phyloP scores from a whole-genome alignment of 108 stramenopile genomes.

The Craspedostauros australis region DNA sequence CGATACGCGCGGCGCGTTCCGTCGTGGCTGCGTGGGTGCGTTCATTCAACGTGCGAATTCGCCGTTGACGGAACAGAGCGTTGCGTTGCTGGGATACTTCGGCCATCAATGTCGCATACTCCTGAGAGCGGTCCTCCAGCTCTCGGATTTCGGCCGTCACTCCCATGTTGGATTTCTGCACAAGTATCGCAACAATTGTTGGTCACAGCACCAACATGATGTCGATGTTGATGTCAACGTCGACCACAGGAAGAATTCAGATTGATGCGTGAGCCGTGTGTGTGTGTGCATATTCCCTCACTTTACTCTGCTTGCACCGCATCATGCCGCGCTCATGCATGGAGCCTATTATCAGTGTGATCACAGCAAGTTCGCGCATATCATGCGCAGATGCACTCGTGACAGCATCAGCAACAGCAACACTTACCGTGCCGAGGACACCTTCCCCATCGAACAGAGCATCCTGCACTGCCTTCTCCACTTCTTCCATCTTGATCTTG shows the following conservation, averaged over 20 bases:
- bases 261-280: too few relatives aligned
- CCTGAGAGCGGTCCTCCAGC: conserved; percentile 55
- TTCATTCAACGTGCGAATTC: conserved; percentile 63
- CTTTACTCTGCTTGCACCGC: too few relatives aligned
- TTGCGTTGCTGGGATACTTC: conserved; percentile 59
- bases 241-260: too few relatives aligned
- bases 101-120: conserved; percentile 43
- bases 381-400: too few relatives aligned
- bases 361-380: too few relatives aligned
- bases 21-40: conserved; percentile 34
- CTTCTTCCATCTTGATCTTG: conserved; percentile 29
- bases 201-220: neutral
- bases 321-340: too few relatives aligned
- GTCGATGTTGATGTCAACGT: neutral
- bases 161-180: conserved; percentile 36
- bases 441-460: conserved; percentile 44
- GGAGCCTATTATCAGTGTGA: too few relatives aligned
- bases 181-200: neutral
- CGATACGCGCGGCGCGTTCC: conserved; percentile 50
- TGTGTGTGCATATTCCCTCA: too few relatives aligned
- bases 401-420: neutral
- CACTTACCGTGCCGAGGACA: conserved; percentile 41
- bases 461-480: conserved; percentile 47
- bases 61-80: conserved; percentile 57
- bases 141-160: conserved; percentile 40